Evolutionary conservation across 345 rosid genomes (phyloP).

Genomic region (Citropsis articulata): DNA sequence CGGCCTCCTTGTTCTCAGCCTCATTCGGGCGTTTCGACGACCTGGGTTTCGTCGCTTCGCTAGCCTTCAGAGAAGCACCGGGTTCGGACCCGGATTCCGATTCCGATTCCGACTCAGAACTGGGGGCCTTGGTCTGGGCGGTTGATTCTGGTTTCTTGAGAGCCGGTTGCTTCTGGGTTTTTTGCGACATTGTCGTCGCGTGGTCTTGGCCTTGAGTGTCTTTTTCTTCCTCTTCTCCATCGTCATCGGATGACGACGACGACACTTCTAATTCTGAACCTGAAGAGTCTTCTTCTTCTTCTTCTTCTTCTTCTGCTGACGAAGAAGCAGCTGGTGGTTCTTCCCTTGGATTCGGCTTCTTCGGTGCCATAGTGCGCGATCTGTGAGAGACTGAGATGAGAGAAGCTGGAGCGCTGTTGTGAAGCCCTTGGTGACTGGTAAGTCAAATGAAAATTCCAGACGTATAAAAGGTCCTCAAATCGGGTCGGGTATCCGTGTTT

Average conservation of each 20-base stretch:
- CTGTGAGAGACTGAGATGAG: neutral
- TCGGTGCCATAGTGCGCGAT: constrained; percentile 27
- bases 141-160: neutral
- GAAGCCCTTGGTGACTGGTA: too few relatives aligned
- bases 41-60: constrained; percentile 4
- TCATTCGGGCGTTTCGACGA: constrained; percentile 21
- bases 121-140: constrained; percentile 2
- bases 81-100: constrained; percentile 26
- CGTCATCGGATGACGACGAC: neutral
- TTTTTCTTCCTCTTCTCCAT: constrained; percentile 16
- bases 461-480: too few relatives aligned
- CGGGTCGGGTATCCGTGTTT: too few relatives aligned
- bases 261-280: constrained; percentile 5
- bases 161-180: neutral
- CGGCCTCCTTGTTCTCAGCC: neutral
- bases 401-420: too few relatives aligned
- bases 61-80: constrained; percentile 13
- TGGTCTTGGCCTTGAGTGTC: neutral
- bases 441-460: too few relatives aligned
- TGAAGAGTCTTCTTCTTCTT: constrained; percentile 22
- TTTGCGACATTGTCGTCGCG: neutral
- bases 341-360: constrained; percentile 24
- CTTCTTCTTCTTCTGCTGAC: constrained; percentile 26
- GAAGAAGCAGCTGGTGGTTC: constrained; percentile 30
- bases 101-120: constrained; percentile 24